Evolutionary conservation across 208 protist genomes (phyloP).

Genomic region (Zelonia costaricensis): DNA sequence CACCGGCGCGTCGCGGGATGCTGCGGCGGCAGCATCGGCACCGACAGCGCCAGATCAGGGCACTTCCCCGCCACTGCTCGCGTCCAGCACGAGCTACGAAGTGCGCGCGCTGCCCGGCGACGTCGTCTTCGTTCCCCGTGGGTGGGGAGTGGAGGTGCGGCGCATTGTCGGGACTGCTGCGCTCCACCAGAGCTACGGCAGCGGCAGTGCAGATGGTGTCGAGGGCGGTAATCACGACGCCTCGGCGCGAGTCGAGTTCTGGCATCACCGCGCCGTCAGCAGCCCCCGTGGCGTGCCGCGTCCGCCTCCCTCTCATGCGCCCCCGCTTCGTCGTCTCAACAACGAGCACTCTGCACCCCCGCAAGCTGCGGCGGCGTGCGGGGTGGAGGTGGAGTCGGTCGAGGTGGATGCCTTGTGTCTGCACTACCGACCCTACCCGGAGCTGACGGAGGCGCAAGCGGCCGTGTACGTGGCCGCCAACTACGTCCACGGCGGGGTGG

Average conservation of each 20-base stretch:
- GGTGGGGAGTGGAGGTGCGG: conserved; percentile 60
- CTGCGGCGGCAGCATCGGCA: neutral
- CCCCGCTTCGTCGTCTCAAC: neutral
- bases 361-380: neutral
- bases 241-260: conserved; percentile 1
- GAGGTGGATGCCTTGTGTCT: conserved; percentile 67
- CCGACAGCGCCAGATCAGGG: conserved; percentile 1
- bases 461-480: conserved; percentile 73
- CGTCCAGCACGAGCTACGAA: conserved; percentile 36
- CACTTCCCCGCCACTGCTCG: neutral
- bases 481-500: conserved; percentile 72
- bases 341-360: neutral
- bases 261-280: conserved; percentile 8
- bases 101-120: conserved; percentile 81
- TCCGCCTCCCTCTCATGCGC: no score
- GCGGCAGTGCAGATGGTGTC: neutral
- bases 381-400: conserved; percentile 3
- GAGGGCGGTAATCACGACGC: neutral
- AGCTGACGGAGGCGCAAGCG: conserved; percentile 60
- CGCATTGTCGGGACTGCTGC: conserved; percentile 61
- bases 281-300: neutral
- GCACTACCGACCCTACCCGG: conserved; percentile 68
- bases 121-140: conserved; percentile 75
- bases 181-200: conserved; percentile 6
- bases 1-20: conserved; percentile 3